phyloP scores from a whole-genome alignment of 257 asterid species.

The Solanum paucissectum region DNA sequence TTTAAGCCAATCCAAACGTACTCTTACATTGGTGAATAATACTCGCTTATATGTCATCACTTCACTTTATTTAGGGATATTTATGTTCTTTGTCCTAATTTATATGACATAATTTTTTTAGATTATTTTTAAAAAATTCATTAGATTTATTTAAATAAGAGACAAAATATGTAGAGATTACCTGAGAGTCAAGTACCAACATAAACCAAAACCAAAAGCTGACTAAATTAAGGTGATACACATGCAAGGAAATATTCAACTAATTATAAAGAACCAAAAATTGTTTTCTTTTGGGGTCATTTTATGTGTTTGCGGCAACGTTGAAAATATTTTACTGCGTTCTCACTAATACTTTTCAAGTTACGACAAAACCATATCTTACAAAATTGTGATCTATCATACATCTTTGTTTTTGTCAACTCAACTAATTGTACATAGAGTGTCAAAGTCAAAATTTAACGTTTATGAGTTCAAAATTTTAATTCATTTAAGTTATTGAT shows the following conservation, averaged over 20 bases:
- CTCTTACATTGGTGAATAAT: no score
- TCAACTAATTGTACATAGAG: background rate
- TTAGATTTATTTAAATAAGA: background rate
- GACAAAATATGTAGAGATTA: background rate
- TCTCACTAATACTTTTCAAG: background rate
- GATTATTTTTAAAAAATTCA: no score
- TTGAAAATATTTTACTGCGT: background rate
- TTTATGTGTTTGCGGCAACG: background rate
- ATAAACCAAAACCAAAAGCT: background rate
- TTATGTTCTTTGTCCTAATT: no score
- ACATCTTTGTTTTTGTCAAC: background rate
- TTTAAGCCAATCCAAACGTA: no score
- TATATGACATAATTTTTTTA: no score
- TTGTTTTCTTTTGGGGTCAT: background rate
- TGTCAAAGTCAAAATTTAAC: fast-evolving
- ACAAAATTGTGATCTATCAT: background rate
- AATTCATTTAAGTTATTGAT: background rate
- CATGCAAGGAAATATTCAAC: background rate
- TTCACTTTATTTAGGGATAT: no score
- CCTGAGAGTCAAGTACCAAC: background rate
- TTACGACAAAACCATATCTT: background rate
- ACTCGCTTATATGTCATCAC: no score
- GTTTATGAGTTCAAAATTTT: no score
- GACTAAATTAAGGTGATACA: background rate
- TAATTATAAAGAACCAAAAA: background rate